Evolutionary conservation across 345 rosid species (phyloP).

Genomic region (Psidium guajava): DNA sequence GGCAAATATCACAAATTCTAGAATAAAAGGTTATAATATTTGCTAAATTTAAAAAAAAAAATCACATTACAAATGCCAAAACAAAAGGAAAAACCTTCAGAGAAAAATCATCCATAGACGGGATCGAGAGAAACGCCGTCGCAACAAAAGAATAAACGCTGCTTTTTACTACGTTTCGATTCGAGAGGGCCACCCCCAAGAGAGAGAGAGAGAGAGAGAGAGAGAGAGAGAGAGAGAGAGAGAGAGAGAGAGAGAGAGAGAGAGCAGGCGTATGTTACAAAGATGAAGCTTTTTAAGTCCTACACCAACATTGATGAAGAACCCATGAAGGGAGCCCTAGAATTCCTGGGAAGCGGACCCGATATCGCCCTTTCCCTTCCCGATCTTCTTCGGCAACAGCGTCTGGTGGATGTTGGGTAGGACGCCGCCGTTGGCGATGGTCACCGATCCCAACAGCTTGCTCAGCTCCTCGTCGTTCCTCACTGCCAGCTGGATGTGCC

Average conservation of each 20-base stretch:
- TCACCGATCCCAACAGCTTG: slow-evolving; percentile 4
- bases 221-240: no score
- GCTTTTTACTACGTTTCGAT: neutral
- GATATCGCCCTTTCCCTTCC: neutral
- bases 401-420: slow-evolving; percentile 7
- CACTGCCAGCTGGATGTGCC: slow-evolving; percentile 8
- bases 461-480: slow-evolving; percentile 8
- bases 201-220: no score
- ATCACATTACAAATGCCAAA: neutral
- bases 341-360: slow-evolving; percentile 8
- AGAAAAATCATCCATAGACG: neutral
- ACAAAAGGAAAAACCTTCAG: neutral
- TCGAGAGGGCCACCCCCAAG: neutral
- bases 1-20: neutral
- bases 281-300: neutral
- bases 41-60: no score
- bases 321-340: no score
- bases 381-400: slow-evolving; percentile 1
- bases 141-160: neutral
- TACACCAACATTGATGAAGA: no score
- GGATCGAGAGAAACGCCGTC: fast-evolving
- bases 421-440: slow-evolving; percentile 7
- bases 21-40: neutral
- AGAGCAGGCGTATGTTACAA: neutral
- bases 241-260: no score